Conservation (phyloP, 352 stramenopile species). For the Thalassiosira livingstoniorum region DNA sequence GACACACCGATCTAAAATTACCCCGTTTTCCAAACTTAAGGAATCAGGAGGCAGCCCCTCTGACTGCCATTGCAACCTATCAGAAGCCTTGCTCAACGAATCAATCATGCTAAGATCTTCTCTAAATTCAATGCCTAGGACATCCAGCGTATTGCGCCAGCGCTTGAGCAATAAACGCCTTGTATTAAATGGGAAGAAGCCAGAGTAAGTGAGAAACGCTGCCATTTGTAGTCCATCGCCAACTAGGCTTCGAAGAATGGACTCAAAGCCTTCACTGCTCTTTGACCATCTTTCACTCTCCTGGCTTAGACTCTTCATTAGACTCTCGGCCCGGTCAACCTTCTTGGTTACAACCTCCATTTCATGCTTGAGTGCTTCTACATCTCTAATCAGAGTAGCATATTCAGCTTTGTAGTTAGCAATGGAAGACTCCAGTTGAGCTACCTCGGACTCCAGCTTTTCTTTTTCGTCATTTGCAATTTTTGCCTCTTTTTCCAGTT, state of each 20-base stretch:
- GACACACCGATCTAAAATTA: constrained; percentile 97
- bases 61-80: constrained; percentile 93
- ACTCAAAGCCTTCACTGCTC: constrained; percentile 95
- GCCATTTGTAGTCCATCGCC: constrained; percentile 92
- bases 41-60: constrained; percentile 96
- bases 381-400: constrained; percentile 96
- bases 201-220: constrained; percentile 98
- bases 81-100: constrained; percentile 94
- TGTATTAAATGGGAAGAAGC: constrained; percentile 98
- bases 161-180: constrained; percentile 92
- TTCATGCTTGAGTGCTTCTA: constrained; percentile 97
- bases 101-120: constrained; percentile 92
- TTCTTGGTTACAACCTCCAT: constrained; percentile 98
- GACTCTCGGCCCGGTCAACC: constrained; percentile 94
- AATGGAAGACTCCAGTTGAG: constrained; percentile 95
- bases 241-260: constrained; percentile 96
- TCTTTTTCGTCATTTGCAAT: constrained; percentile 93
- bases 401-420: constrained; percentile 99
- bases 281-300: constrained; percentile 98
- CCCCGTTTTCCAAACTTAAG: constrained; percentile 98
- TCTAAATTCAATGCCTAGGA: constrained; percentile 90
- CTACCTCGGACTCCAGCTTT: constrained; percentile 92
- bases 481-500: constrained; percentile 94
- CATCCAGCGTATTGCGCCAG: constrained; percentile 95
- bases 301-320: constrained; percentile 97